These are phyloP conservation scores for Solioccasus polychromus DNA, from an alignment of 768 basidiomycete genomes.

Conservation along the genomic window DNA sequence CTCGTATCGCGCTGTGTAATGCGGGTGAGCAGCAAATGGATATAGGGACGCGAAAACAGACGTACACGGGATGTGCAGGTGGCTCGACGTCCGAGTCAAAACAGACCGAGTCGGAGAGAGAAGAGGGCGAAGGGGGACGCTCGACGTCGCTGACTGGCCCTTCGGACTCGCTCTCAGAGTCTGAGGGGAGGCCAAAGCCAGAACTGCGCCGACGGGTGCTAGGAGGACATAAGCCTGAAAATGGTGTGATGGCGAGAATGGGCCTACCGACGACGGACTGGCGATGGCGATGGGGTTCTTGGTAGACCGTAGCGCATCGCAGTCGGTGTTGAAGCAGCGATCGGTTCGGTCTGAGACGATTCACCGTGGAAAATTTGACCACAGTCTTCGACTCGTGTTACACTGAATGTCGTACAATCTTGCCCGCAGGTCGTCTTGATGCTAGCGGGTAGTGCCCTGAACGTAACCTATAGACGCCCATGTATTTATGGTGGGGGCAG, in stretches of 20 bases:
- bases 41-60: no score
- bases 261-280: conserved; percentile 39
- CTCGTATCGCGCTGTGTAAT: conserved; percentile 19
- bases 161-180: conserved; percentile 39
- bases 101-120: conserved; percentile 39
- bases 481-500: no score
- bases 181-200: conserved; percentile 54
- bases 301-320: conserved; percentile 56
- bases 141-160: conserved; percentile 39
- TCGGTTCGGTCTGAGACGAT: conserved; percentile 4
- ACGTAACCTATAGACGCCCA: no score
- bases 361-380: background rate
- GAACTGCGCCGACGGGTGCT: conserved; percentile 38
- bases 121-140: conserved; percentile 29
- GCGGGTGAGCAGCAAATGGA: no score
- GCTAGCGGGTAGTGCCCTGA: no score
- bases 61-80: no score
- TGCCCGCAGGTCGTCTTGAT: no score
- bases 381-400: background rate
- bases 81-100: conserved; percentile 45
- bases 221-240: background rate
- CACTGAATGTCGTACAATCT: no score
- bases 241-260: conserved; percentile 9
- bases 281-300: conserved; percentile 49
- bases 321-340: conserved; percentile 1